phyloP scores from a whole-genome alignment of 768 basidiomycete genomes.

The Termitomyces sp. region DNA sequence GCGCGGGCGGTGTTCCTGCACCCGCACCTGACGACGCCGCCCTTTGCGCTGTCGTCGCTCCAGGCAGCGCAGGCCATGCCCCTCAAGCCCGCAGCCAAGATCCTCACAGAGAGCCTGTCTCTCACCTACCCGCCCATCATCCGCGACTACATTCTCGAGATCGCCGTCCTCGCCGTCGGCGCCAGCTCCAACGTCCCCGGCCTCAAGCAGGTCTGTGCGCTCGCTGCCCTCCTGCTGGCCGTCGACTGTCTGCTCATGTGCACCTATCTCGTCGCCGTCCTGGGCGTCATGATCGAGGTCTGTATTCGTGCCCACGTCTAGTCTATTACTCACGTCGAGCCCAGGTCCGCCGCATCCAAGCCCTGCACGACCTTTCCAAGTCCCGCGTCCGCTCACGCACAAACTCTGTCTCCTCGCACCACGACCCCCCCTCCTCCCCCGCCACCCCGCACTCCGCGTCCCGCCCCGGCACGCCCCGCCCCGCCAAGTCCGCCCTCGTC shows the following conservation, averaged over 20 bases:
- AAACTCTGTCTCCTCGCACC: conserved; percentile 25
- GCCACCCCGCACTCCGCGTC: conserved; percentile 19
- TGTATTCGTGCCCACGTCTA: background rate
- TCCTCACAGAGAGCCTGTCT: conserved; percentile 80
- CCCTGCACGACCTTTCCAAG: conserved; percentile 39
- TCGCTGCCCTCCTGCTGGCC: conserved; percentile 82
- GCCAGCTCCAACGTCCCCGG: conserved; percentile 85
- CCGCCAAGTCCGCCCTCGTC: conserved; percentile 23
- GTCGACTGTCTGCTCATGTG: conserved; percentile 87
- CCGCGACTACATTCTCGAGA: conserved; percentile 89
- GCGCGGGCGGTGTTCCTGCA: conserved; percentile 87
- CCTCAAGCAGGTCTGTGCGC: conserved; percentile 88
- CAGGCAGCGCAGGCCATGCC: conserved; percentile 22
- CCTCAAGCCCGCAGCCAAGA: conserved; percentile 74
- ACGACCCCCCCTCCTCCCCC: conserved; percentile 22
- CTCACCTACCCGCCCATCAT: conserved; percentile 80
- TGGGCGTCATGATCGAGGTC: conserved; percentile 96
- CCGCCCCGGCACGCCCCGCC: conserved; percentile 14
- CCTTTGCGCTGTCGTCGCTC: conserved; percentile 19
- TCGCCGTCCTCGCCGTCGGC: conserved; percentile 83
- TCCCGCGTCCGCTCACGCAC: conserved; percentile 28
- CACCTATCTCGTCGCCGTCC: conserved; percentile 84
- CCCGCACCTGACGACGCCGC: conserved; percentile 51
- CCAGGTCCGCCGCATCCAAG: conserved; percentile 72
- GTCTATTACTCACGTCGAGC: too few species aligned